These are phyloP conservation scores for Dendrobium catenatum DNA, from an alignment of 106 monocot species.

Conservation along the genomic window DNA sequence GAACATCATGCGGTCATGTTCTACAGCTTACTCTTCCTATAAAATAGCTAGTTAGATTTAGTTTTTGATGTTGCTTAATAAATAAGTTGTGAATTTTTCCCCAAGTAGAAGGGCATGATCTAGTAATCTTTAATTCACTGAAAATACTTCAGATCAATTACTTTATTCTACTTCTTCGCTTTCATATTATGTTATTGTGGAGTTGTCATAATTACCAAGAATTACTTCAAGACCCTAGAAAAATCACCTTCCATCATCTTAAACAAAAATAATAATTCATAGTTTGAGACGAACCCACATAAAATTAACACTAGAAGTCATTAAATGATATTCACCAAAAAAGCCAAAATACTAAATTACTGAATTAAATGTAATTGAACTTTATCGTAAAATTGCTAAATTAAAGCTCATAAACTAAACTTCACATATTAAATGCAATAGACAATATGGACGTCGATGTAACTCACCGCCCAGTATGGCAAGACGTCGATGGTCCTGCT, in stretches of 20 bases:
- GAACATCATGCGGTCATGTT: neutral
- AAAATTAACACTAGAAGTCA: neutral
- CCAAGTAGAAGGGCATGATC: neutral
- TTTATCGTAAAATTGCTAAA: neutral
- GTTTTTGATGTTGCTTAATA: neutral
- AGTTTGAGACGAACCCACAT: too few species aligned
- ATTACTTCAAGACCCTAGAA: neutral
- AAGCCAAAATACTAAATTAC: neutral
- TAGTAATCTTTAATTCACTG: neutral
- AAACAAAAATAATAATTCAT: neutral
- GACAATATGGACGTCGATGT: neutral
- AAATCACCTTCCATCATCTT: neutral
- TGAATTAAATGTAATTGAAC: too few species aligned
- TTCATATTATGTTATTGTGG: neutral
- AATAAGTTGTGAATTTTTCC: neutral
- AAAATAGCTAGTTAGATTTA: neutral
- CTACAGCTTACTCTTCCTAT: neutral
- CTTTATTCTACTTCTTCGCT: neutral
- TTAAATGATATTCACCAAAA: neutral
- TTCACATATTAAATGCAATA: neutral
- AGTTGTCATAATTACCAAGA: neutral
- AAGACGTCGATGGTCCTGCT: slow-evolving; percentile 23
- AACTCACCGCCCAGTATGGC: slow-evolving; percentile 60
- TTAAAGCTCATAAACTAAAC: too few species aligned
- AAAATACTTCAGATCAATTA: neutral